A percentile compares a stretch with the other conserved stretches of the same genome.
Conservation (phyloP, 495 filamentous ascomycete genomes). For the Penicillium angulare region DNA sequence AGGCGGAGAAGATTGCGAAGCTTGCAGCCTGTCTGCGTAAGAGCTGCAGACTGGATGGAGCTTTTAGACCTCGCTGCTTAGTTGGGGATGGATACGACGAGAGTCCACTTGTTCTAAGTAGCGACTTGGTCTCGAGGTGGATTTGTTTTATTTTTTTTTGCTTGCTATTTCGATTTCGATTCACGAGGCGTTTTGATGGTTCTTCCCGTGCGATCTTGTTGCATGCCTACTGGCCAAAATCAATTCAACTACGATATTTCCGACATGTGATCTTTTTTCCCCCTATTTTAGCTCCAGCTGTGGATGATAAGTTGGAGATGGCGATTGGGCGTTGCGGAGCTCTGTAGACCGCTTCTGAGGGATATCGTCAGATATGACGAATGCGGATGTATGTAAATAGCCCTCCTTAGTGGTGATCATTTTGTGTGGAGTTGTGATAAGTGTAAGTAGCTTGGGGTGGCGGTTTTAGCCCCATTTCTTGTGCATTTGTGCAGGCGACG, state of each 20-base stretch:
- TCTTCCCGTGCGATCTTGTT: slow-evolving; percentile 17
- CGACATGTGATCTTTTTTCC: no score
- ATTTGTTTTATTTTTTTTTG: slow-evolving; percentile 2
- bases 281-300: neutral
- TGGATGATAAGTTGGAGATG: neutral
- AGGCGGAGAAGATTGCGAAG: neutral
- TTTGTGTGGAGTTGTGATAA: neutral
- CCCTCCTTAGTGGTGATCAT: neutral
- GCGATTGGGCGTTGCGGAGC: no score
- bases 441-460: neutral
- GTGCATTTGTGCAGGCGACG: neutral
- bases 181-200: slow-evolving; percentile 27
- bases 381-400: no score
- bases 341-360: neutral
- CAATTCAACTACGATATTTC: slow-evolving; percentile 12
- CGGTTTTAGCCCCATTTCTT: neutral
- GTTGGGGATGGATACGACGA: neutral
- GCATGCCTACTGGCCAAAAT: slow-evolving; percentile 23
- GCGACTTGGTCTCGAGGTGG: neutral
- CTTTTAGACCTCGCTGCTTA: neutral
- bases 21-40: neutral
- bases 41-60: neutral
- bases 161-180: slow-evolving; percentile 16
- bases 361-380: slow-evolving; percentile 2
- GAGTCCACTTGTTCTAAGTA: no score